These are phyloP conservation scores for Fusarium abutilonis DNA, from an alignment of 2,329 filamentous ascomycete genomes.

Conservation along the genomic window DNA sequence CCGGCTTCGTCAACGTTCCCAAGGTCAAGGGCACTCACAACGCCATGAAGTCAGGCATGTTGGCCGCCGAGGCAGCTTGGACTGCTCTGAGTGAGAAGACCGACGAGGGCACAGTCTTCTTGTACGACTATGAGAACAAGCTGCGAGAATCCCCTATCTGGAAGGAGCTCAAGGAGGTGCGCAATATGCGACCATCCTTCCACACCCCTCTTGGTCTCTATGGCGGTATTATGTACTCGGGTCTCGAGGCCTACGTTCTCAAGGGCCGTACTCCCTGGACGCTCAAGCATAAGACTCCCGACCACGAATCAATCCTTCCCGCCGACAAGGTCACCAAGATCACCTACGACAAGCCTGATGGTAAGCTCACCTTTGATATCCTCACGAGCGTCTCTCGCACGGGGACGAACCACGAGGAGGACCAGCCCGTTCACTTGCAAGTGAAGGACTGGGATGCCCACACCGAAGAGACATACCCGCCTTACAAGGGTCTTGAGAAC, in stretches of 20 bases:
- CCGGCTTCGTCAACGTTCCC: slow-evolving; percentile 95
- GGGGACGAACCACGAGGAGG: slow-evolving; percentile 98
- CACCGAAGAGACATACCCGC: slow-evolving; percentile 81
- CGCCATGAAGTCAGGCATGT: slow-evolving; percentile 96
- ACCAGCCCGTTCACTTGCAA: slow-evolving; percentile 95
- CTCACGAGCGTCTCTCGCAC: slow-evolving; percentile 94
- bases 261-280: slow-evolving; percentile 93
- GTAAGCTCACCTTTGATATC: slow-evolving; percentile 94
- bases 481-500: slow-evolving; percentile 92
- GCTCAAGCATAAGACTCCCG: slow-evolving; percentile 81
- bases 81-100: slow-evolving; percentile 69
- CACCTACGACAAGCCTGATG: slow-evolving; percentile 96
- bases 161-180: slow-evolving; percentile 93
- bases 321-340: slow-evolving; percentile 87
- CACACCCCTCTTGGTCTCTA: slow-evolving; percentile 86
- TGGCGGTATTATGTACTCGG: slow-evolving; percentile 91
- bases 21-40: slow-evolving; percentile 99
- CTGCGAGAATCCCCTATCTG: slow-evolving; percentile 89
- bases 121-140: slow-evolving; percentile 93
- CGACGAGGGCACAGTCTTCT: slow-evolving; percentile 79
- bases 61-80: slow-evolving; percentile 92
- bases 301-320: slow-evolving; percentile 80
- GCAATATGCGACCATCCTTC: slow-evolving; percentile 98
- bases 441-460: slow-evolving; percentile 96
- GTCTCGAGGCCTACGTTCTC: slow-evolving; percentile 87